These are phyloP conservation scores for Powellomyces hirtus DNA, from an alignment of 192 early-diverging fungal species.

Conservation along the genomic window DNA sequence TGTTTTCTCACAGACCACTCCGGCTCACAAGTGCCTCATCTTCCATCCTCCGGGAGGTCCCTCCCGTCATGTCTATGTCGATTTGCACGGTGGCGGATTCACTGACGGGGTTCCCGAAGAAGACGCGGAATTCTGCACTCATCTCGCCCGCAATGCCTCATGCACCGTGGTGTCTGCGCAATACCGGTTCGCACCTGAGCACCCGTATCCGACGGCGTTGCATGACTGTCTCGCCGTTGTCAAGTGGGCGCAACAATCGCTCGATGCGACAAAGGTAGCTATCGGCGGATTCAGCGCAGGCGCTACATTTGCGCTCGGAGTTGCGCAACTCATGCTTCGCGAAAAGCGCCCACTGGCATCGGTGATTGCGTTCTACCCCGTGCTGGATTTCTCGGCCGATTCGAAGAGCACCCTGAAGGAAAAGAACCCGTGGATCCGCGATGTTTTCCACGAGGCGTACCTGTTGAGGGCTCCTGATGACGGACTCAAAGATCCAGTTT, in stretches of 20 bases:
- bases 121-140: constrained; percentile 13
- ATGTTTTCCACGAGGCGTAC: constrained; percentile 13
- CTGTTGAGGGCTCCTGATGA: neutral
- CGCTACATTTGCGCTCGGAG: constrained; percentile 2
- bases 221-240: constrained; percentile 3
- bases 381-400: neutral
- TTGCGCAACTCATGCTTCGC: neutral
- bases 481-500: neutral
- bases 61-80: neutral
- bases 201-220: constrained; percentile 4
- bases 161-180: constrained; percentile 4
- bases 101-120: neutral
- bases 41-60: neutral
- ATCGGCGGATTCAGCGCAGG: constrained; percentile 18
- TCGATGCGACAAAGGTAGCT: neutral
- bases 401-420: constrained; percentile 1
- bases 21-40: neutral
- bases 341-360: neutral
- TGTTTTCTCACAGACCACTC: neutral
- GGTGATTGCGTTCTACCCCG: constrained; percentile 8
- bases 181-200: constrained; percentile 14
- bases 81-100: constrained; percentile 18
- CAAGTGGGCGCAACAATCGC: neutral
- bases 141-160: neutral
- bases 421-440: constrained; percentile 4